phyloP scores from a whole-genome alignment of 2,329 filamentous ascomycete species.

The Aspergillus transmontanensis region DNA sequence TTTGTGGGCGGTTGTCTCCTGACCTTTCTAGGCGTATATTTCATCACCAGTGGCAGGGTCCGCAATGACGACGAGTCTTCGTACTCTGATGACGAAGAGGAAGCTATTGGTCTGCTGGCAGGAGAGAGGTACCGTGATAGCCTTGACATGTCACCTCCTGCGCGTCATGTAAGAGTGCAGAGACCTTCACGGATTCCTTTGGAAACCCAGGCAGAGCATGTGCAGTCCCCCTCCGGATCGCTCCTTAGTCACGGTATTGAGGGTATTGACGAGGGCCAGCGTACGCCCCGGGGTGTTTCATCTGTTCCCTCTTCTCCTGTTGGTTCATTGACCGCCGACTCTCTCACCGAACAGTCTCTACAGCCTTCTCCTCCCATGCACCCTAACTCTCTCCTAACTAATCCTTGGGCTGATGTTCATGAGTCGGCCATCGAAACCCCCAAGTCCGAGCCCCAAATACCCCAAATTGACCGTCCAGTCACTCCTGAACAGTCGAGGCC shows the following conservation, averaged over 20 bases:
- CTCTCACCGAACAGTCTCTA: slow-evolving; percentile 30
- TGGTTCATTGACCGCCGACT: slow-evolving; percentile 36
- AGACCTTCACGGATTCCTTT: slow-evolving; percentile 20
- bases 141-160: slow-evolving; percentile 33
- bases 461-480: slow-evolving; percentile 26
- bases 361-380: slow-evolving; percentile 33
- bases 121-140: slow-evolving; percentile 41
- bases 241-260: slow-evolving; percentile 35
- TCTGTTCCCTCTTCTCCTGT: slow-evolving; percentile 37
- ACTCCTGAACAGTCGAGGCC: slow-evolving; percentile 26
- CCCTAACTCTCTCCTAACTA: slow-evolving; percentile 39
- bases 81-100: slow-evolving; percentile 66
- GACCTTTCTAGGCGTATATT: slow-evolving; percentile 95
- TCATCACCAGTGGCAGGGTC: slow-evolving; percentile 84
- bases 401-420: slow-evolving; percentile 41
- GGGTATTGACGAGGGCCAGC: slow-evolving; percentile 35
- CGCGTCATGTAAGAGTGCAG: slow-evolving; percentile 19
- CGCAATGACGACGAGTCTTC: slow-evolving; percentile 62
- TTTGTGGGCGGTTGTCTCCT: slow-evolving; percentile 88
- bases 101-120: slow-evolving; percentile 45
- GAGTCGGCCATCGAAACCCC: slow-evolving; percentile 19
- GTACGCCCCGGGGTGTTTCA: slow-evolving; percentile 35
- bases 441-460: slow-evolving; percentile 27
- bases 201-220: slow-evolving; percentile 18
- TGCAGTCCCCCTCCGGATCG: slow-evolving; percentile 37